These are phyloP conservation scores for Musa acuminata DNA, from an alignment of 176 grass and related monocot genomes.

Conservation along the genomic window DNA sequence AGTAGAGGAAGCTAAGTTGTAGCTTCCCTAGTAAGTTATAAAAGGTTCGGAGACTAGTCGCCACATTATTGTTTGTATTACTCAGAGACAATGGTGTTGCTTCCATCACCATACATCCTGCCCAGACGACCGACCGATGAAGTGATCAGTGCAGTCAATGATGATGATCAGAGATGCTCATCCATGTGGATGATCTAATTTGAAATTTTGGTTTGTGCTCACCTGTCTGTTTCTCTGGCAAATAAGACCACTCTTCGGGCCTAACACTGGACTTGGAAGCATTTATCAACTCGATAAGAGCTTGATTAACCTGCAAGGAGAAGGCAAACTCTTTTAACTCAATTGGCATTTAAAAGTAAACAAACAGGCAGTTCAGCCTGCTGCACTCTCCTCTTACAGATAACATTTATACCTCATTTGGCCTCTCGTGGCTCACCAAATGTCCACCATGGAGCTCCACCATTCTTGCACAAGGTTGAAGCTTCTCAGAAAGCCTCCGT, in stretches of 20 bases:
- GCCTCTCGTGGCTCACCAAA: slow-evolving; percentile 63
- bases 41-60: slow-evolving; percentile 19
- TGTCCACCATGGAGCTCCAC: slow-evolving; percentile 68
- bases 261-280: slow-evolving; percentile 46
- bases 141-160: slow-evolving; percentile 1
- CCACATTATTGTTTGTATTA: slow-evolving; percentile 20
- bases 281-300: slow-evolving; percentile 55
- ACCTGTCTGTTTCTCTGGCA: slow-evolving; percentile 29
- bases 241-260: slow-evolving; percentile 50
- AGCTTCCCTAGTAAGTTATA: slow-evolving; percentile 43
- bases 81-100: background rate
- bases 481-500: slow-evolving; percentile 47
- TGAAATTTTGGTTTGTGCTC: background rate
- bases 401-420: slow-evolving; percentile 38
- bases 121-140: slow-evolving; percentile 1
- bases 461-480: slow-evolving; percentile 52
- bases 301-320: slow-evolving; percentile 50
- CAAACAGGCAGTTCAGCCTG: no score
- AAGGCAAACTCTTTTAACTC: background rate
- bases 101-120: background rate
- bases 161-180: no score
- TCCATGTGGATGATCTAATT: no score
- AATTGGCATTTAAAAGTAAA: no score
- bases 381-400: no score
- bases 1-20: slow-evolving; percentile 43